A percentile compares a stretch with the other conserved stretches of the same genome.
Conservation (phyloP, 2,329 filamentous ascomycete species). For the Fusarium avenaceum region DNA sequence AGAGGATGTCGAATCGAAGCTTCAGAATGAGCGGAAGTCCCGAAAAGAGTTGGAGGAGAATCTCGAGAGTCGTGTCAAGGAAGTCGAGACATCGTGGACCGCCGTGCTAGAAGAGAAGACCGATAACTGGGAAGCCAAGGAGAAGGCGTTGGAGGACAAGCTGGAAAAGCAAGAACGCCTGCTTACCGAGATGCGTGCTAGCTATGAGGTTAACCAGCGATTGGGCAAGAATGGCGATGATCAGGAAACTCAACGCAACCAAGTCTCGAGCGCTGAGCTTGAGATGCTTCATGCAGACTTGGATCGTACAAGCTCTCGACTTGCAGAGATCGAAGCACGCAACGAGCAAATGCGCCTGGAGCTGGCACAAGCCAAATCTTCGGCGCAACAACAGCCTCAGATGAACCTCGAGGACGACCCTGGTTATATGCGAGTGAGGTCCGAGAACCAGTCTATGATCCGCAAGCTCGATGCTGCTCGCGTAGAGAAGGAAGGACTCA, state of each 20-base stretch:
- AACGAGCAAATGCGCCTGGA: constrained; percentile 95
- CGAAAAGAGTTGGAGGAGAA: constrained; percentile 82
- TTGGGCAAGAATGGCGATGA: constrained; percentile 79
- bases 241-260: constrained; percentile 68
- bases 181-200: constrained; percentile 94
- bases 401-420: constrained; percentile 88
- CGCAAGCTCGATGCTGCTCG: constrained; percentile 87
- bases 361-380: constrained; percentile 86
- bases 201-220: constrained; percentile 94
- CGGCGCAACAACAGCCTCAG: constrained; percentile 70
- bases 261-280: constrained; percentile 88
- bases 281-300: constrained; percentile 94
- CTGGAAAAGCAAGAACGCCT: constrained; percentile 93
- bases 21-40: constrained; percentile 82
- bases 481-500: constrained; percentile 86
- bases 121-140: constrained; percentile 96
- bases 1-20: constrained; percentile 82
- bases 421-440: constrained; percentile 85
- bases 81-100: constrained; percentile 90
- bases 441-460: constrained; percentile 92
- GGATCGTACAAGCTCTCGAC: constrained; percentile 85
- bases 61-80: constrained; percentile 84
- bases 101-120: constrained; percentile 93
- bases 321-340: constrained; percentile 91
- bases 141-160: constrained; percentile 91